Conservation (phyloP, 345 rosid genomes). For the Syzygium grande region DNA sequence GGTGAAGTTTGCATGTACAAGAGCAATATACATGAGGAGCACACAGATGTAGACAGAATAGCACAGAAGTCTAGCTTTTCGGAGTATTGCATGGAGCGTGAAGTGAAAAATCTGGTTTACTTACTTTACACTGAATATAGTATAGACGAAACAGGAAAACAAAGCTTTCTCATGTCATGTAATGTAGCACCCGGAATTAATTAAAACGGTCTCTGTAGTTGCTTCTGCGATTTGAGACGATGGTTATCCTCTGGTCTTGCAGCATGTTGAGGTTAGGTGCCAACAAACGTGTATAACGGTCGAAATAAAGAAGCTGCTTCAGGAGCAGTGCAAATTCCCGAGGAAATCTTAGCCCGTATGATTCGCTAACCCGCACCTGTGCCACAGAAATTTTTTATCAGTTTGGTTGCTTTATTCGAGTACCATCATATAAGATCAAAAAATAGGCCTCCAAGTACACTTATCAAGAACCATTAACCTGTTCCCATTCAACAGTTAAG, state of each 20-base stretch:
- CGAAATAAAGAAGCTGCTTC: slow-evolving; percentile 96
- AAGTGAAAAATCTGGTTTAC: neutral
- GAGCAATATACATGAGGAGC: neutral
- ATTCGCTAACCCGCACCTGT: slow-evolving; percentile 81
- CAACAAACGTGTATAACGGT: slow-evolving; percentile 81
- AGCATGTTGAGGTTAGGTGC: slow-evolving; percentile 96
- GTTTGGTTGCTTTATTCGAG: neutral
- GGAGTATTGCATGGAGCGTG: neutral
- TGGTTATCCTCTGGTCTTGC: slow-evolving; percentile 86
- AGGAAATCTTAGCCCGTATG: slow-evolving; percentile 84
- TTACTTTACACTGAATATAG: neutral
- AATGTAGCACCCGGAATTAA: neutral
- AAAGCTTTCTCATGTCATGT: neutral
- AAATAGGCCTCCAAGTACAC: neutral
- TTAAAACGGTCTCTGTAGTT: slow-evolving; percentile 19
- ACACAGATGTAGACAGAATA: neutral
- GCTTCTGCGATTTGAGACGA: slow-evolving; percentile 56
- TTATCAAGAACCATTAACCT: neutral
- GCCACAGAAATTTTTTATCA: neutral
- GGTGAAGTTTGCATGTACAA: too few relatives aligned
- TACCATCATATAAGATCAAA: neutral
- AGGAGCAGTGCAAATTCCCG: slow-evolving; percentile 95
- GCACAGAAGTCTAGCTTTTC: neutral
- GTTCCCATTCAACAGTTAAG: neutral
- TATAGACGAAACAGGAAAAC: neutral